Evolutionary conservation across 2,329 filamentous ascomycete species (phyloP), one percentile per base, ranked within the genome.

Genomic region (Stachybotrys chlorohalonatus): DNA sequence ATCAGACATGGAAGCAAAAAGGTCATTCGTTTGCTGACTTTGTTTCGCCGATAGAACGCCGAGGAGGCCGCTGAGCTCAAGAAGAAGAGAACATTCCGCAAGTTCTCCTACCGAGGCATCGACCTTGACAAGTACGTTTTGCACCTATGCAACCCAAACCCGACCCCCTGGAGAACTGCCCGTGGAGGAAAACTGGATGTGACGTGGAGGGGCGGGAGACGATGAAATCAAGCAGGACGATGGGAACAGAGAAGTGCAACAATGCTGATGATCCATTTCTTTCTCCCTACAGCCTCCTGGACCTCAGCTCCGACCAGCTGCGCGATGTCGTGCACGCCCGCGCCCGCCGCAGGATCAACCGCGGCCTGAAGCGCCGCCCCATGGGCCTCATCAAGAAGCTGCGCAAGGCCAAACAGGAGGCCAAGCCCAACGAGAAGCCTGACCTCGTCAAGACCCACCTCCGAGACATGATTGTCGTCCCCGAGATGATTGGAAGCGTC

Each of bases 321-420:
- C 92, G 94, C 73, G 92, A 96, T 88, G 90, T 99, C 76, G 92
- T 99, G 73, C 94, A 99, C 84, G 94, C 94, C 73, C 94, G 94
- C 76, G 94, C 94, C 75, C 93, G 94, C 75, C 87, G 94, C 78
- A 86, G 95, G 76, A 97, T 99, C 89, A 97, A 97, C 89, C 93
- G 94, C 68, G 94, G 94, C 72, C 88, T 99, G 72, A 99, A 97
- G 89, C 92, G 94, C 83, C 95, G 95, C 85, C 94, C 94, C 71
- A 97, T 99, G 94, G 94, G 94, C 70, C 84, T 99, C 73, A 97
- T 99, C 87, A 97, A 97, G 90, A 99, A 99, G 87, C 90, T 99
- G 72, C 93, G 94, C 78, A 97, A 96, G 85, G 88, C 94, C 68
- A 96, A 96, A 88, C 90, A 95, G 80, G 91, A 96, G 82, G 92